phyloP scores from a whole-genome alignment of 192 early-diverging fungal species.

The Coemansia sp. region DNA sequence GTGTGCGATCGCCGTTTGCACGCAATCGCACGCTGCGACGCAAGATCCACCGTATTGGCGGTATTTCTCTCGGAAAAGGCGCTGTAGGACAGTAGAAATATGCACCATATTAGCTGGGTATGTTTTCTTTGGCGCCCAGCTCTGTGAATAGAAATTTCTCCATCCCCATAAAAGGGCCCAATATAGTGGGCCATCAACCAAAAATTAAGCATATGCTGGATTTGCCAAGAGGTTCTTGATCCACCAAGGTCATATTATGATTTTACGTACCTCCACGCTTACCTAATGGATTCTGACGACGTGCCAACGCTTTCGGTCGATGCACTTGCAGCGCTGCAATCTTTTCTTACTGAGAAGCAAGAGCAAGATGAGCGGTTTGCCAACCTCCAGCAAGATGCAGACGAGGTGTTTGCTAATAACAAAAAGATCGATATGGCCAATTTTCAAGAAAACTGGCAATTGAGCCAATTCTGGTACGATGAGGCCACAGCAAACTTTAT shows the following conservation, averaged over 20 bases:
- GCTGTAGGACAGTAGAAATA: not conserved
- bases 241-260: not conserved
- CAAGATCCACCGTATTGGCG: slow-evolving; percentile 44
- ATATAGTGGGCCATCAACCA: not conserved
- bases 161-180: not conserved
- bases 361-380: slow-evolving; percentile 64
- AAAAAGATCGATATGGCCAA: slow-evolving; percentile 57
- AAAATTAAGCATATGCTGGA: not conserved
- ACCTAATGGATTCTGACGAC: slow-evolving; percentile 24
- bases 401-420: slow-evolving; percentile 50
- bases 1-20: slow-evolving; percentile 45
- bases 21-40: slow-evolving; percentile 45
- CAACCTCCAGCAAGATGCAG: slow-evolving; percentile 54
- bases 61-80: slow-evolving; percentile 6
- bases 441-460: slow-evolving; percentile 83
- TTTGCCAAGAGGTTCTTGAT: not conserved
- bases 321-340: slow-evolving; percentile 59
- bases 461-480: slow-evolving; percentile 61
- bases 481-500: slow-evolving; percentile 53
- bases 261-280: not conserved
- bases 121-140: not conserved
- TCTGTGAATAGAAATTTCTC: not conserved
- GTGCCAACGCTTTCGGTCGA: slow-evolving; percentile 47
- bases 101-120: not conserved
- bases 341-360: slow-evolving; percentile 67